These are phyloP conservation scores for peach (Prunus persica) DNA, from an alignment of 306 rosid species.

Conservation along the genomic window Prunus_persica_NCBIv2 NC_034014.1:28717001-28717500, in stretches of 20 bases:
- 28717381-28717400: not conserved
- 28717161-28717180: constrained; percentile 13
- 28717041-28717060: not conserved
- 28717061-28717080: not conserved
- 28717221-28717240: constrained; percentile 32
- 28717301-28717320: too few relatives aligned
- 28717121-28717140: not conserved
- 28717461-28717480: constrained; percentile 26
- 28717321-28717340: too few relatives aligned
- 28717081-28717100: not conserved
- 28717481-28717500: constrained; percentile 5
- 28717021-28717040: constrained; percentile 26
- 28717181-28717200: constrained; percentile 6
- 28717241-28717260: constrained; percentile 13
- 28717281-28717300: not conserved
- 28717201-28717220: not conserved
- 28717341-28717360: not conserved
- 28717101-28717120: not conserved
- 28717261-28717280: constrained; percentile 65
- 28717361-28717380: not conserved
- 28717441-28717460: not conserved
- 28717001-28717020: constrained; percentile 15
- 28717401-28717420: not conserved
- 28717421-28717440: not conserved
- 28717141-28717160: not conserved